Base-by-base conservation (phyloP, 192 early-diverging fungal species). In the Linnemannia schmuckeri region DNA sequence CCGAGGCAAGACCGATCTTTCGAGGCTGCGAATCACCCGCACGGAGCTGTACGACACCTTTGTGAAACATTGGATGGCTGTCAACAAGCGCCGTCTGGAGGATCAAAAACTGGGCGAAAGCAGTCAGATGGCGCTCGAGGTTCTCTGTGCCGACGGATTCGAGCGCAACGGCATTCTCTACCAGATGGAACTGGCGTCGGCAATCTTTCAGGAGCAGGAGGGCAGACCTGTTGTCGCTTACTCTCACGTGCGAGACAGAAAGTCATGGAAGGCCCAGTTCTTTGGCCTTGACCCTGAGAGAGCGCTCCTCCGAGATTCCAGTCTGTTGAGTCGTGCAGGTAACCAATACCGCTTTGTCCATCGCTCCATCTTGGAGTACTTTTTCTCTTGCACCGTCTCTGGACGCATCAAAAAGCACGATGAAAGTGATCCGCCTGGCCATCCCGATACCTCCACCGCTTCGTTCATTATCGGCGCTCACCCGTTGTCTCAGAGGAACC, bases 341-440 rank as follows among this genome's bases (percentile, higher is more conserved):
- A 74, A n/a, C 55, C 71, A 47, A 44, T 66, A 66, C 55, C 70
- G 55, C 3, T 79, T 79, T 30, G 57, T 79, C 55, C 78, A 79
- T 38, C 24, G 40, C 20, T 73, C 78, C 0, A 10, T 79, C 8
- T 15, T 79, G 40, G 78, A 79, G 20, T 79, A 79, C 49, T 61
- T 47, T 17, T 63, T 74, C 30, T 52, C 78, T 0, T 41, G 70
- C 10, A 33, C 78, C 40, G 55, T 79, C 13, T 79, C 72, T 72
- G 71, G 57, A 8, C 41, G 71, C 0, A 54, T n/a, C 24, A 52
- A 73, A 0, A 41, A 17, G 2, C 15, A 37, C 1, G 61, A 77
- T 37, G 41, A 69, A 15, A 49, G 15, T 18, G 22, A 17, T 70
- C 42, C 41, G 68, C 55, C 10, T 18, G 6, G 27, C 4, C n/a